Evolutionary conservation across 495 filamentous ascomycete genomes (phyloP), one percentile per base, ranked within the genome.

Genomic region (Trichoderma parareesei): DNA sequence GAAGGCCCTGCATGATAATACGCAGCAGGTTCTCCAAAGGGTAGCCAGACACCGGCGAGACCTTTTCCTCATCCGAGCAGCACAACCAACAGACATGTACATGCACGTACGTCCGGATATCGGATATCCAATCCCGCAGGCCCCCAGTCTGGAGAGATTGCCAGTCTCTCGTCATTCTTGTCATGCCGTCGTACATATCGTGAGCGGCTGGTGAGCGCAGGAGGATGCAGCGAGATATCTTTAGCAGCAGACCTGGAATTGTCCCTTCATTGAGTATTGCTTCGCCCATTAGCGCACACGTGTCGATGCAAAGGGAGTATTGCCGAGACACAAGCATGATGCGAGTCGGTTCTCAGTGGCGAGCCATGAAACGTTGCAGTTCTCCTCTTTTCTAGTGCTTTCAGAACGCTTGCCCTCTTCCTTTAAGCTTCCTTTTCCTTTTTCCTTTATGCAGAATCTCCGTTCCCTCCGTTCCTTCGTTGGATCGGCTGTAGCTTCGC

Each of bases 281-380:
- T 57, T 37, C 6, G 53, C 9, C 53, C 27, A n/a, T 57, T 57
- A 57, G 53, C 27, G 53, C 33, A 57, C 53, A 57, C 53, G 53
- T 57, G 53, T 57, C 53, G 53, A 20, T 57, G 53, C 37, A 37
- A 49, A 35, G 53, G 53, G 37, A 48, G 44, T 9, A 48, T 48
- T 33, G 33, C 46, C 46, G 53, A 57, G 53, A 57, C 27, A 33
- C 20, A 57, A 10, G 43, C 46, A n/a, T 35, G 8, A 37, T 57
- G 53, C 27, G 27, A 57, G 53, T 37, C 9, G 53, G 20, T 37
- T 41, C 14, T 10, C 27, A 4, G 53, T 57, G 53, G 53, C 53
- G 33, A 57, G 33, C 46, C 18, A 57, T 57, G 53, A 57, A 57
- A 57, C 53, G 53, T 57, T 57, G 53, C 53, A 57, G 53, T 37